These are phyloP conservation scores for Abrus pulchellus DNA, from an alignment of 306 rosid species.

Conservation along the genomic window DNA sequence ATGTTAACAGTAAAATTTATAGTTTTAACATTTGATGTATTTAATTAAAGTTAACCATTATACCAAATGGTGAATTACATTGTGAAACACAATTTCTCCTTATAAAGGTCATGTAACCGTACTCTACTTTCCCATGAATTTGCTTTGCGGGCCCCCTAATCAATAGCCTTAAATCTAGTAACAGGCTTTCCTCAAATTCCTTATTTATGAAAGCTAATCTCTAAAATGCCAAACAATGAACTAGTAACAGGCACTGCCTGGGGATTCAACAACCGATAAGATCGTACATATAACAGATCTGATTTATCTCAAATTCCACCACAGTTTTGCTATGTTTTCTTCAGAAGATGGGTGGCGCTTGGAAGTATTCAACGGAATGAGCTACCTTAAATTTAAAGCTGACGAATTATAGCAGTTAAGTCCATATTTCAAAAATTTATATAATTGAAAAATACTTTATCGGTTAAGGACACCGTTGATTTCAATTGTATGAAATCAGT, in stretches of 20 bases:
- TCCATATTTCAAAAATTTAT: background rate
- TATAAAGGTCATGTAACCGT: too few relatives aligned
- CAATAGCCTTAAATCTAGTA: background rate
- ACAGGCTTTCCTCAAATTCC: background rate
- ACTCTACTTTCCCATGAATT: too few relatives aligned
- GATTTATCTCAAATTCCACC: background rate
- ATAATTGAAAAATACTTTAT: slow-evolving; percentile 9
- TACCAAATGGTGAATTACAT: too few relatives aligned
- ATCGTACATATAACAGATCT: background rate
- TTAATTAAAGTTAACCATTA: too few relatives aligned
- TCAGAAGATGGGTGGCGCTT: background rate
- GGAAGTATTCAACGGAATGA: background rate
- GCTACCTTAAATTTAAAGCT: slow-evolving; percentile 12
- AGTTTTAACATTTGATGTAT: too few relatives aligned
- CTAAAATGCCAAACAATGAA: background rate
- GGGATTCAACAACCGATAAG: background rate
- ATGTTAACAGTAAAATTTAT: too few relatives aligned
- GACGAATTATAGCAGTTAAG: background rate
- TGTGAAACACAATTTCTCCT: too few relatives aligned
- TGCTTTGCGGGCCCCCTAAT: background rate
- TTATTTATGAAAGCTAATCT: background rate
- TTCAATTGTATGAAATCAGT: slow-evolving; percentile 14
- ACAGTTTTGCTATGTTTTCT: background rate
- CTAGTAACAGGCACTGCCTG: background rate
- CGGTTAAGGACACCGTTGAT: background rate